Conservation (phyloP, 2,329 filamentous ascomycete species). For the Clarireedia hainanense region DNA sequence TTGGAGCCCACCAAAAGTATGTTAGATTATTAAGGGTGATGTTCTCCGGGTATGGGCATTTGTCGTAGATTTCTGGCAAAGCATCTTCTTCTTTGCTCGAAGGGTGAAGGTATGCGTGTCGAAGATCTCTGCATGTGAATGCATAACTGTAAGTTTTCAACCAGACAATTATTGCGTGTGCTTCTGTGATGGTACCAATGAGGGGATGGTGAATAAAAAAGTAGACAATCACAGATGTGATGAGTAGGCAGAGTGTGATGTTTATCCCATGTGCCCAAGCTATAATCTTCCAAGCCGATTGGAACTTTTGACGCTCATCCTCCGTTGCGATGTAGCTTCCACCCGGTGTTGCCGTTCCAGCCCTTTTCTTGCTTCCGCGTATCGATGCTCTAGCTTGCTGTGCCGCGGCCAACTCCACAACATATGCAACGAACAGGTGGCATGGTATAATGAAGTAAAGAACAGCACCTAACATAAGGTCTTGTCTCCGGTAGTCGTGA, state of each 20-base stretch:
- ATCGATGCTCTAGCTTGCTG: slow-evolving; percentile 65
- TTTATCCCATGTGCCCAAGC: slow-evolving; percentile 78
- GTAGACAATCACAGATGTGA: slow-evolving; percentile 83
- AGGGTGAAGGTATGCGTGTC: slow-evolving; percentile 81
- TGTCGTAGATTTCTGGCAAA: slow-evolving; percentile 72
- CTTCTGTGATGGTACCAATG: slow-evolving; percentile 82
- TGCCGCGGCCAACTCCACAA: slow-evolving; percentile 80
- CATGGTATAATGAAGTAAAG: slow-evolving; percentile 85
- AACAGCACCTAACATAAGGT: slow-evolving; percentile 65
- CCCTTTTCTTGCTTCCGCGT: slow-evolving; percentile 41
- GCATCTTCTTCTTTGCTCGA: slow-evolving; percentile 55
- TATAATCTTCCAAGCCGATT: slow-evolving; percentile 70
- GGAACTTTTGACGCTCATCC: slow-evolving; percentile 54
- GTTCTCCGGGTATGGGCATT: slow-evolving; percentile 84
- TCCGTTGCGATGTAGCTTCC: slow-evolving; percentile 28
- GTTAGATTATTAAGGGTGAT: slow-evolving; percentile 80
- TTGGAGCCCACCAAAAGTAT: slow-evolving; percentile 98
- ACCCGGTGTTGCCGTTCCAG: slow-evolving; percentile 27
- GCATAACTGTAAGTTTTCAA: slow-evolving; percentile 94
- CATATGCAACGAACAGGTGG: slow-evolving; percentile 82
- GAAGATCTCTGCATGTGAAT: slow-evolving; percentile 90
- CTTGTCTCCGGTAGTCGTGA: slow-evolving; percentile 76
- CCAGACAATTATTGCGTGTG: slow-evolving; percentile 93
- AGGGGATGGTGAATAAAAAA: slow-evolving; percentile 86
- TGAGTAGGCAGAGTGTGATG: slow-evolving; percentile 68